Base-by-base conservation (phyloP, 495 filamentous ascomycete species). In the Aspergillus hancockii region DNA sequence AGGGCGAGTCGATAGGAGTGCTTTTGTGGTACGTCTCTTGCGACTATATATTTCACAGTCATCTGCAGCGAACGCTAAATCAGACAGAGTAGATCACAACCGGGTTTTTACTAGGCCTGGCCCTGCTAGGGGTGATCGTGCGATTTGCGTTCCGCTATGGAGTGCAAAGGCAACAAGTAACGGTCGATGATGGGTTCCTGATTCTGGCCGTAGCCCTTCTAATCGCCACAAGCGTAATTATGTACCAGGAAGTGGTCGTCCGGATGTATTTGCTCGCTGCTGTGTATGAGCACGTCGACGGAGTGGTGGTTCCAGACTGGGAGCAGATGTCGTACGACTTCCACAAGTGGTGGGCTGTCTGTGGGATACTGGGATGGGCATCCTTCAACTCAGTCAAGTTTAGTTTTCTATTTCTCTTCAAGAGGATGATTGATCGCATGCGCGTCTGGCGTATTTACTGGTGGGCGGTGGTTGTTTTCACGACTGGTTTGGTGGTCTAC, bases 361-460 rank as follows among this genome's bases (percentile, higher is more conserved):
- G 45, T 22, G 45, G 45, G 23, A 19, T 47, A 23, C 45, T 47
- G 45, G 45, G 45, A 1, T 47, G 45, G 45, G 23, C 45, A n/a
- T n/a, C n/a, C 8, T 47, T 47, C 45, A 22, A 47, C n/a, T 19
- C 45, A 10, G 45, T 47, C 45, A 47, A 47, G 13, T 47, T 47
- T 4, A 47, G 45, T n/a, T 47, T 47, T 23, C 45, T 47, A 8
- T 47, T 47, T 21, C 23, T 47, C 45, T 47, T 47, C 45, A 13
- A 23, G 45, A n/a, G 23, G 3, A 18, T 47, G 19, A 47, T 47
- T 10, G 19, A 47, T 22, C 45, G 23, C n/a, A 4, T 47, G 45
- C 45, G 18, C 16, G 10, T 4, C 45, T 47, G 10, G 45, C 45
- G 5, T 23, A 18, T 47, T 6, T 47, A 47, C 23, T 47, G 45